Evolutionary conservation across 1,139 yeast genomes (phyloP), one percentile per base, ranked within the genome.

Genomic region (Chernovozyma sophiae-reginae): DNA sequence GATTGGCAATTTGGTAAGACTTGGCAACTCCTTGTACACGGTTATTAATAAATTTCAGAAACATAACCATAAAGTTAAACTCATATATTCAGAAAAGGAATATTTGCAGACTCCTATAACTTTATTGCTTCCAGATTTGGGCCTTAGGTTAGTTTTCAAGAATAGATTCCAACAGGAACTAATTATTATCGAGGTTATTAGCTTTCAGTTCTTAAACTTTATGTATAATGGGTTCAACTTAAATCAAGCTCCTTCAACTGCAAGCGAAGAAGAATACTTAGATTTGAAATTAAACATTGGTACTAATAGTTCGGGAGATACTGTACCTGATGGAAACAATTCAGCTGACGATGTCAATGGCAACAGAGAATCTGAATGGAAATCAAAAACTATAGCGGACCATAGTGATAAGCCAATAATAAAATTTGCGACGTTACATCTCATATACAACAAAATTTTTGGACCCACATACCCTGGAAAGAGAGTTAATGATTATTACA

Each of bases 381-480:
- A 8, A 12, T 7, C n/a, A 23, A 7, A 7, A 7, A 14, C 29
- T 26, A 26, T 14, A 7, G 12, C 6, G 6, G 8, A 6, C 6
- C 6, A 7, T 26, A 14, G 6, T 16, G 11, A 26, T 8, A 6
- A 26, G 18, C 28, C 37, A 4, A 10, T 20, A 3, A 24, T 22
- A 4, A 32, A 22, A 16, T 25, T 17, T 2, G 62, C 57, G 25
- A 60, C 55, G 26, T 61, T 75, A 41, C 69, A 68, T 35, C 55
- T 61, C 24, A 63, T 79, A 6, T 79, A 79, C 53, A 77, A 78
- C 47, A 73, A 69, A 47, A 61, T 71, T 2, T 76, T 79, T 53
- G 86, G 86, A 0, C 84, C 84, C 2, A 79, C 85, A 0, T 76
- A 74, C 41, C 81, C 82, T 1, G 85, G 85, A 0, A 55, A 47